Base-by-base conservation (phyloP, 768 basidiomycete genomes). In the Leccinum boreale region DNA sequence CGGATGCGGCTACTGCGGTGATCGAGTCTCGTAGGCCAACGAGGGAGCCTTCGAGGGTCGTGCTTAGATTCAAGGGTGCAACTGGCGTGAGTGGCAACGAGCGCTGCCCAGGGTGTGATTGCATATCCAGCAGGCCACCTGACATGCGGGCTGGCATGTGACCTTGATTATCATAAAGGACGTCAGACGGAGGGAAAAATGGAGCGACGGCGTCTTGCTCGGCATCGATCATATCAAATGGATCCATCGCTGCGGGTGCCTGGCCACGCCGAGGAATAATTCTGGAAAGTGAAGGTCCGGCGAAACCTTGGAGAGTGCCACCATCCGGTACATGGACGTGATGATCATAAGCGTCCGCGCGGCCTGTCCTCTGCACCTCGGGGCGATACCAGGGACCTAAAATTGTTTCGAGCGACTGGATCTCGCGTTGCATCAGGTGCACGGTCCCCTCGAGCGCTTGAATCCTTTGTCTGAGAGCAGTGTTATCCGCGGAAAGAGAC, bases 331-430 rank as follows among this genome's bases (percentile, higher is more conserved):
- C 53, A 11, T 58, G 65, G 46, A 31, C 44, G 15, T 48, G 52
- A 23, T 26, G 67, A n/a, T 44, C 46, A 24, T 24, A 15, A 47
- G 15, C 29, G 45, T 62, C 62, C 19, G 54, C 52, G 58, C 42
- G 65, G 52, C 36, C 59, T 53, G 60, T 57, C 51, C 64, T 68
- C 45, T 62, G 68, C 63, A 29, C 76, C 23, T 72, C 77, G 23
- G 76, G 69, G 23, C 74, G 68, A 64, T 78, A 84, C 86, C 86
- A 87, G 0, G 85, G 90, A 0, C 88, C 89, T 15, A 94, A 70
- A 5, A 80, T 82, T n/a, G 64, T 71, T 65, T 80, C 83, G 31
- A 84, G 76, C 8, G 73, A 72, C 10, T 76, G 74, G 67, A 91
- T 75, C 59, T 94, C 90, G 39, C 75, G 78, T 51, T 77, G 78